Evolutionary conservation across 257 asterid genomes (phyloP).

Genomic region (Solanum pinnatisectum): DNA sequence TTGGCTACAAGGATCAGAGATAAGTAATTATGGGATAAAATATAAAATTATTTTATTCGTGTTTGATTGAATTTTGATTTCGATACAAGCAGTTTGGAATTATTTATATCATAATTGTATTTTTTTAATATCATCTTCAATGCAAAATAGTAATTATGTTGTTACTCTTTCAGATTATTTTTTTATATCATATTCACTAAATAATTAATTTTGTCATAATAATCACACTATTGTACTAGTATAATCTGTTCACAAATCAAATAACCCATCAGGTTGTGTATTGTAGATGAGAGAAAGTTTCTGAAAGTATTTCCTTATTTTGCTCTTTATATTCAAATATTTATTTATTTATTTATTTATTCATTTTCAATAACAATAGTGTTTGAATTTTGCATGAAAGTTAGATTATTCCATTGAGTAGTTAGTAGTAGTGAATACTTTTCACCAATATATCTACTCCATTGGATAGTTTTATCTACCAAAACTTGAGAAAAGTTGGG

Average conservation of each 20-base stretch:
- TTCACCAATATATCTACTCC: neutral
- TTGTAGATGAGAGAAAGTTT: neutral
- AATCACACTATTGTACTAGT: neutral
- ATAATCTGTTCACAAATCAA: neutral
- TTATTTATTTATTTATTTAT: neutral
- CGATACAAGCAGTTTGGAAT: neutral
- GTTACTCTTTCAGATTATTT: neutral
- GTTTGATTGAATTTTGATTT: neutral
- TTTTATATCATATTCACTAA: neutral
- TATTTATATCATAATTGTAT: neutral
- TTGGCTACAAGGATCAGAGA: neutral
- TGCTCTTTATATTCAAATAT: neutral
- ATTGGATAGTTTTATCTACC: neutral
- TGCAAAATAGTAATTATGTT: neutral
- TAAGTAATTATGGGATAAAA: neutral
- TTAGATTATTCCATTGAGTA: neutral
- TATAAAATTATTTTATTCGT: neutral
- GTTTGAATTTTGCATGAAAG: neutral
- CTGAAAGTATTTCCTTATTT: neutral
- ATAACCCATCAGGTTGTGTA: neutral
- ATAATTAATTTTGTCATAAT: neutral
- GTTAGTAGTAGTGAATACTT: neutral
- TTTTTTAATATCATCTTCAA: neutral
- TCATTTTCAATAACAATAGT: neutral
- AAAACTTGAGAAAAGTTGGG: neutral